Evolutionary conservation across 768 basidiomycete species (phyloP), one percentile per base, ranked within the genome.

Genomic region (Lactarius quietus): DNA sequence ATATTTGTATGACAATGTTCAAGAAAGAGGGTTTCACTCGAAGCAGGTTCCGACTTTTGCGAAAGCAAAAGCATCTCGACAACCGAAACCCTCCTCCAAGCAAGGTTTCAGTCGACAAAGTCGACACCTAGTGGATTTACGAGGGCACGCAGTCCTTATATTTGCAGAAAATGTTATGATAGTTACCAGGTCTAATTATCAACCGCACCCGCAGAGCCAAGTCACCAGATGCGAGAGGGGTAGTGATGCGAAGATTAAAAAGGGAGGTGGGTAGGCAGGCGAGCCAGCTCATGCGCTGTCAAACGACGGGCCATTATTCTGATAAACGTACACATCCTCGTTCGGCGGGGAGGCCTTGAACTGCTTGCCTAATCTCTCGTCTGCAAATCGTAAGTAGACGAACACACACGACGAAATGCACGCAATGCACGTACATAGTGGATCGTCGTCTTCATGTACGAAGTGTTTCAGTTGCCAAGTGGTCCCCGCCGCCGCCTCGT

Each of bases 391-490:
- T 64, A 61, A 3, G 38, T 63, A 62, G 36, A 61, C 65, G 33
- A 20, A 59, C 17, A 10, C 33, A 26, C 31, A 33, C 2, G 10
- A 7, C 56, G 56, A 45, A 51, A 6, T n/a, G n/a, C n/a, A 29
- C 35, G 31, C 18, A 38, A 5, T 6, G 56, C n/a, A 81, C 88
- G 73, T 71, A 90, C 91, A 97, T 29, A 84, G 78, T 17, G 88
- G 82, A 73, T 97, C 93, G 45, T 78, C 81, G 12, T 86, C 86
- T 33, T 89, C 77, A 69, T 85, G 83, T 38, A 76, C 77, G 72
- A 98, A 98, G 71, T 94, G 90, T 75, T 86, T 88, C 66, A 92
- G 75, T 64, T 81, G 72, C 93, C 94, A 96, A 0, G 81, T 78
- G 12, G 81, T 85, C 1, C 85, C 87, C n/a, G 82, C 86, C 0